Percentiles rank a stretch among this genome's conserved stretches.
phyloP scores from a whole-genome alignment of 805 yeast genomes.

The Ogataea trehaloabstinens region DNA sequence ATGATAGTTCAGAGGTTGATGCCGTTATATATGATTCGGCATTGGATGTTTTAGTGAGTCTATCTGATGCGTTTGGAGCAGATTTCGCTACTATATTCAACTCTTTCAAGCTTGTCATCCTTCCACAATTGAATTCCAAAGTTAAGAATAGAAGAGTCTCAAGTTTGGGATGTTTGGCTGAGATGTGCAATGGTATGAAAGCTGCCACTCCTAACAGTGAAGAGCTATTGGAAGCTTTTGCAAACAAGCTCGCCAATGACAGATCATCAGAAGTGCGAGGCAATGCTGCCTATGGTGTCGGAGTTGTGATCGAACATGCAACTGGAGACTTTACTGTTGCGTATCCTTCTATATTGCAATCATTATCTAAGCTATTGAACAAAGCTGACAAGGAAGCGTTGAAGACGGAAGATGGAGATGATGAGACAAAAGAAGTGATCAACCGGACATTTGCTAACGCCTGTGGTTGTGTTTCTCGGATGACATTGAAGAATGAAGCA shows the following conservation, averaged over 20 bases:
- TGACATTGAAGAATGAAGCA: conserved; percentile 69
- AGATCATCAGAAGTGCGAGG: conserved; percentile 87
- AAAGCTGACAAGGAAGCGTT: conserved; percentile 72
- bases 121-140: conserved; percentile 56
- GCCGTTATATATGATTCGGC: conserved; percentile 81
- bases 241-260: conserved; percentile 67
- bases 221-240: conserved; percentile 69
- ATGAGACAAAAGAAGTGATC: conserved; percentile 73
- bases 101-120: conserved; percentile 65
- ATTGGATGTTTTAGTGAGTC: conserved; percentile 76
- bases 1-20: conserved; percentile 55
- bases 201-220: conserved; percentile 61
- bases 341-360: conserved; percentile 66
- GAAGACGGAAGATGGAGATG: conserved; percentile 63
- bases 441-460: conserved; percentile 90
- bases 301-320: conserved; percentile 61
- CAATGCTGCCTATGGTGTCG: conserved; percentile 95
- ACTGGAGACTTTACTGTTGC: conserved; percentile 54
- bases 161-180: conserved; percentile 89
- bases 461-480: conserved; percentile 94
- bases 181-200: conserved; percentile 75
- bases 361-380: conserved; percentile 68
- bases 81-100: conserved; percentile 72
- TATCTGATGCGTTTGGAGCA: conserved; percentile 72
- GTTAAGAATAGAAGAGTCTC: conserved; percentile 74